Evolutionary conservation across 345 rosid species (phyloP).

Genomic region (Aquilaria sinensis): DNA sequence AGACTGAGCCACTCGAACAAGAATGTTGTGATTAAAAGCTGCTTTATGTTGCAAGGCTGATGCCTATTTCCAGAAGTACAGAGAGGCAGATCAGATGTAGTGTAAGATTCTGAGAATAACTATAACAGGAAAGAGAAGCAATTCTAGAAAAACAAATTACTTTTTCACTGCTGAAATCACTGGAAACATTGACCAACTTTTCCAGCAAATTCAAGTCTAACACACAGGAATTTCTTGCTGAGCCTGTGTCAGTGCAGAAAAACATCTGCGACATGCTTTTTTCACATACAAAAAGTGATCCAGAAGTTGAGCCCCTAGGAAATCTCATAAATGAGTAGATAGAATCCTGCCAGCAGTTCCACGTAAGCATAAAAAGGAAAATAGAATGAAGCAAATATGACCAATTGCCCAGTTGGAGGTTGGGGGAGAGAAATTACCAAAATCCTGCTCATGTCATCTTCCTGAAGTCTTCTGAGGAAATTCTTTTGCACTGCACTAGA

Average conservation of each 20-base stretch:
- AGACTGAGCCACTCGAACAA: conserved; percentile 52
- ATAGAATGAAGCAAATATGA: neutral
- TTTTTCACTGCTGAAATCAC: conserved; percentile 32
- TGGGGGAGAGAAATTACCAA: conserved; percentile 34
- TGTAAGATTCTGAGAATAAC: neutral
- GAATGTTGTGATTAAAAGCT: conserved; percentile 47
- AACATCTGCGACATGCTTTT: conserved; percentile 23
- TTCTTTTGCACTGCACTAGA: conserved; percentile 39
- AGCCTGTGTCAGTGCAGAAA: conserved; percentile 30
- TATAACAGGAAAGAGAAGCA: neutral
- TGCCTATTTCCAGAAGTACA: conserved; percentile 29
- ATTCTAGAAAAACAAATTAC: conserved; percentile 22
- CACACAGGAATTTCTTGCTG: conserved; percentile 35
- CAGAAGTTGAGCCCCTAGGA: conserved; percentile 42
- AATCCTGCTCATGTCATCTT: conserved; percentile 43
- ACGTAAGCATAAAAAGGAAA: conserved; percentile 18
- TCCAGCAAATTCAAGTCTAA: conserved; percentile 49
- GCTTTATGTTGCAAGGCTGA: conserved; percentile 51
- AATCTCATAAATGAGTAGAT: conserved; percentile 72
- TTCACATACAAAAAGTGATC: conserved; percentile 23
- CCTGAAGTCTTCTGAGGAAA: conserved; percentile 29
- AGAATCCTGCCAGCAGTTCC: conserved; percentile 47
- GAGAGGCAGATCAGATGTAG: conserved; percentile 12
- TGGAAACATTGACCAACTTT: conserved; percentile 49
- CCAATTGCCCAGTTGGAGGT: neutral